These are phyloP conservation scores for Peniophora sp. DNA, from an alignment of 1,284 basidiomycete species.

Conservation along the genomic window DNA sequence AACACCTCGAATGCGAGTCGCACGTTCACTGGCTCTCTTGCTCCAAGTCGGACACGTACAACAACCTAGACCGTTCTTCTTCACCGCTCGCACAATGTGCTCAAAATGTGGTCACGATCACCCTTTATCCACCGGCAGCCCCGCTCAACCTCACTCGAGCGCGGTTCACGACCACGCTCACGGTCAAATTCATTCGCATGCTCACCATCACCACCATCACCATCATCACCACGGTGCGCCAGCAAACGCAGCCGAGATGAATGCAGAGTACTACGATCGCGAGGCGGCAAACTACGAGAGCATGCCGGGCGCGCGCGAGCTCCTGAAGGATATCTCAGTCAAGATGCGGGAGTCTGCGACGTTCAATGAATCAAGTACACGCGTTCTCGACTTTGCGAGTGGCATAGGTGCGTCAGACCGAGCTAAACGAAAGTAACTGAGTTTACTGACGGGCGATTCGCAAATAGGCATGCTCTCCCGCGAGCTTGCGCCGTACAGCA, in stretches of 20 bases:
- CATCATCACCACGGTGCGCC: not conserved
- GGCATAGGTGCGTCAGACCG: constrained; percentile 42
- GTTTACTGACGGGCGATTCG: not conserved
- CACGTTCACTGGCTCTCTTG: too few species aligned
- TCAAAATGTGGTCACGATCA: too few species aligned
- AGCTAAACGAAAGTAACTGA: not conserved
- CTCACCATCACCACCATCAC: not conserved
- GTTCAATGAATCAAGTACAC: constrained; percentile 48
- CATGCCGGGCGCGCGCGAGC: constrained; percentile 15
- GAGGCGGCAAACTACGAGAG: constrained; percentile 20
- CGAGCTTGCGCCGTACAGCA: constrained; percentile 43
- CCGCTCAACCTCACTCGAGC: too few species aligned
- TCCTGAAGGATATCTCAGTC: constrained; percentile 25
- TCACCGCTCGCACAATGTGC: too few species aligned
- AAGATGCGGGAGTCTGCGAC: constrained; percentile 37
- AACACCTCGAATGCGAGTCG: too few species aligned
- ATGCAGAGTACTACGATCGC: constrained; percentile 24
- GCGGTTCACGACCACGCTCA: too few species aligned
- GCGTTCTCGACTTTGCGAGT: constrained; percentile 65
- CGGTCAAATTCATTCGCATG: not conserved
- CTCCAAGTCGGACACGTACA: too few species aligned
- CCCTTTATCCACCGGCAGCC: too few species aligned
- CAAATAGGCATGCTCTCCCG: constrained; percentile 47
- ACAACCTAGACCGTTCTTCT: too few species aligned
- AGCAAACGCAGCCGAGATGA: constrained; percentile 16